These are phyloP conservation scores for Scalesia atractyloides DNA, from an alignment of 129 eudicot genomes.

Conservation along the genomic window DNA sequence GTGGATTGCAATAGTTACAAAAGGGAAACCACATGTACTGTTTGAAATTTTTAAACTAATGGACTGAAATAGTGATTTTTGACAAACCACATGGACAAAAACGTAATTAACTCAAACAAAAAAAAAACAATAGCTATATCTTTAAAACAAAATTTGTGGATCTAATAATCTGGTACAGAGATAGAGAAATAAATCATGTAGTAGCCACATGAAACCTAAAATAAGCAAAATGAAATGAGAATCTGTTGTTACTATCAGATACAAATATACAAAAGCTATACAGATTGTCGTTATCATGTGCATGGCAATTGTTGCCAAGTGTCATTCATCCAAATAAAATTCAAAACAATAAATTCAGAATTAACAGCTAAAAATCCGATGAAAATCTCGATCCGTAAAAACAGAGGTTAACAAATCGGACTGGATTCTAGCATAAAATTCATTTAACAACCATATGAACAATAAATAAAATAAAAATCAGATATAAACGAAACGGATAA, in stretches of 20 bases:
- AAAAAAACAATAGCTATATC: not conserved
- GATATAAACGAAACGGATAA: not conserved
- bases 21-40: too few relatives aligned
- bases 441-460: not conserved
- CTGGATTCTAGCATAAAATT: conserved; percentile 29
- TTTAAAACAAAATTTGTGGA: conserved; percentile 23
- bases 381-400: conserved; percentile 34
- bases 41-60: too few relatives aligned
- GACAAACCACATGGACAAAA: too few relatives aligned
- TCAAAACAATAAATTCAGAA: not conserved
- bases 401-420: conserved; percentile 26
- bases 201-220: conserved; percentile 31
- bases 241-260: conserved; percentile 23
- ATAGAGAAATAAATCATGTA: conserved; percentile 16
- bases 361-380: not conserved
- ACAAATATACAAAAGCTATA: not conserved
- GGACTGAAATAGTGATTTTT: too few relatives aligned
- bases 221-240: conserved; percentile 11
- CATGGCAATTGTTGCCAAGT: conserved; percentile 36
- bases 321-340: conserved; percentile 31
- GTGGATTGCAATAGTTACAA: too few relatives aligned
- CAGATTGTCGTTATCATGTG: conserved; percentile 37
- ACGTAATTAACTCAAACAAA: too few relatives aligned
- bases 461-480: not conserved
- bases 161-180: conserved; percentile 19